Evolutionary conservation across 73 alveolate species (phyloP).

Genomic region (Uronychia setigera): DNA sequence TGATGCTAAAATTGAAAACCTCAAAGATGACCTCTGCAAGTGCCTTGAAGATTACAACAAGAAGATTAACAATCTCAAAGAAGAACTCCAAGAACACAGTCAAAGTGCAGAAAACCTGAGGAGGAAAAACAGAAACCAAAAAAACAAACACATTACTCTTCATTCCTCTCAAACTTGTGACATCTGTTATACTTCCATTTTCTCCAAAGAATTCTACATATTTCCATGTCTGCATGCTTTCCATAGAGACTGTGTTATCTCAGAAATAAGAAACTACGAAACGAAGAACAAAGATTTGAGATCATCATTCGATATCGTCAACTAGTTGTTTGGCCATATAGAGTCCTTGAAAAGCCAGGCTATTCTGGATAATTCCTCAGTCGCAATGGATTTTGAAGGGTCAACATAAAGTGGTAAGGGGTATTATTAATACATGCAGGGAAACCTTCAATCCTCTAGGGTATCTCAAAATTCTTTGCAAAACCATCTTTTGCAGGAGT

Average conservation of each 20-base stretch:
- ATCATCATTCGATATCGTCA: constrained; percentile 4
- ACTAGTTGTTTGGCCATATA: constrained; percentile 12
- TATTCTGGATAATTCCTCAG: not conserved
- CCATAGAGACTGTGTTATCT: constrained; percentile 86
- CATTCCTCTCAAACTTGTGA: constrained; percentile 81
- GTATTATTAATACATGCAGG: not conserved
- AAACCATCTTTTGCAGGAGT: not conserved
- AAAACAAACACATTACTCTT: constrained; percentile 88
- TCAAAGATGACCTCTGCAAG: constrained; percentile 94
- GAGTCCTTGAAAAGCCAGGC: constrained; percentile 14
- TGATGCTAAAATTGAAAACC: constrained; percentile 90
- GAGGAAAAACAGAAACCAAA: constrained; percentile 88
- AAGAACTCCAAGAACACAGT: constrained; percentile 86
- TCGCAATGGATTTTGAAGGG: not conserved
- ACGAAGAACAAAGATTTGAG: constrained; percentile 34
- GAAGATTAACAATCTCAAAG: constrained; percentile 88
- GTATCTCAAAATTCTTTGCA: constrained; percentile 5
- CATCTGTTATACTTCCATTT: constrained; percentile 68
- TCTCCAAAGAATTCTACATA: constrained; percentile 78
- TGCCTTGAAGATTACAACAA: constrained; percentile 92
- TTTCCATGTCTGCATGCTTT: constrained; percentile 94
- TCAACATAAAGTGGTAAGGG: not conserved
- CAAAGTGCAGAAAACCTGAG: constrained; percentile 91
- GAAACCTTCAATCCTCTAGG: not conserved
- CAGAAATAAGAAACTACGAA: constrained; percentile 53